Base-by-base conservation (phyloP, 208 protist species). In the Trypanosoma cruzi region DNA sequence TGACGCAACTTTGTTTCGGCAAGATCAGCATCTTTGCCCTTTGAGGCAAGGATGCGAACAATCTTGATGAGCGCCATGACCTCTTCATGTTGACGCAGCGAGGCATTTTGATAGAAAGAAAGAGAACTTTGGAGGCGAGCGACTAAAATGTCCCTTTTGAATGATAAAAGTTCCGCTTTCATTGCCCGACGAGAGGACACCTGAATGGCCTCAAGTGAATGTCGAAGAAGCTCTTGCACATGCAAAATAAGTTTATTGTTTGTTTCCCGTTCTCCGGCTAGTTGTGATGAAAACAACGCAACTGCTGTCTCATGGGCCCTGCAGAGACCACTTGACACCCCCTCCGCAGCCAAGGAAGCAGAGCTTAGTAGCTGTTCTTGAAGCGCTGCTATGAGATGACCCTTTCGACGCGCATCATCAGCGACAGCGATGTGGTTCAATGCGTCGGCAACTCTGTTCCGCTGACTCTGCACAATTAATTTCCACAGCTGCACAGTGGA, bases 61-160 rank as follows among this genome's bases (percentile, higher is more conserved):
- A 96, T 78, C 14, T 73, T 72, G 67, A 94, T 86, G 13, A 96
- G 75, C 22, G 77, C 66, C 22, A 87, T 72, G 14, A 91, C 65
- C 64, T 94, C 84, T 26, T 85, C 72, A 18, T 80, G 62, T 34
- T 92, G 81, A 2, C 79, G 71, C 18, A 69, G 32, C 5, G 75
- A 71, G 18, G 67, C 65, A 26, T 64, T 70, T 69, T 90, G 76
- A 50, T 82, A 81, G 40, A 87, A 81, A 3, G 71, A 14, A 54
- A 81, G 70, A 13, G 76, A 68, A 5, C 84, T 80, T 49, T 78
- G 77, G 58, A 96, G 60, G 24, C 78, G 77, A 20, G 85, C 81
- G n/a, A 85, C 49, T 20, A 66, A 24, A 49, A 93, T 64, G 4
- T 85, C 79, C 22, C 63, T 66, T 50, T 84, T 79, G 32, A 78